Percentiles rank a stretch among this genome's conserved stretches.
These are phyloP conservation scores for Sugiyamaella grinbergsii DNA, from an alignment of 1,139 yeast genomes.

Conservation along the genomic window DNA sequence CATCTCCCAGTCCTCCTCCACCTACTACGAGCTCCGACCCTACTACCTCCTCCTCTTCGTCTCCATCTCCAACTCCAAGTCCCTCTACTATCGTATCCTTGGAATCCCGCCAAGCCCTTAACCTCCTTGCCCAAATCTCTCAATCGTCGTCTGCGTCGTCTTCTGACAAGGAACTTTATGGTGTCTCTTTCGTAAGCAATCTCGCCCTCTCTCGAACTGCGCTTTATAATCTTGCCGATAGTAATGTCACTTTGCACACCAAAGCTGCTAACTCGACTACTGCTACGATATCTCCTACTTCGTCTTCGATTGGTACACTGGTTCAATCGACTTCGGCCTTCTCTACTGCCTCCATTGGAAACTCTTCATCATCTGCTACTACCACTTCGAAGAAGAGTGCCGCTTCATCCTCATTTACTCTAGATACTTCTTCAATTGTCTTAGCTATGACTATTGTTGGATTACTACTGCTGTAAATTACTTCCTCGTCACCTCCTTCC, in stretches of 20 bases:
- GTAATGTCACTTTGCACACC: constrained; percentile 11
- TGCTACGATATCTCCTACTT: neutral
- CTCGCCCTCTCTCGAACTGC: constrained; percentile 32
- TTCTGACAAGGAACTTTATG: constrained; percentile 17
- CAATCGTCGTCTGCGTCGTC: constrained; percentile 6
- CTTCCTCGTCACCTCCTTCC: neutral
- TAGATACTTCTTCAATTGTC: constrained; percentile 1
- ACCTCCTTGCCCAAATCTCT: constrained; percentile 13
- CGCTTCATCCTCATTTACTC: neutral
- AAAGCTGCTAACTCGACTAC: neutral
- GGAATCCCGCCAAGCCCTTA: constrained; percentile 24
- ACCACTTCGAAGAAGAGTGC: constrained; percentile 7
- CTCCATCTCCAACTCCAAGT: constrained; percentile 25
- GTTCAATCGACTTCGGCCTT: constrained; percentile 8
- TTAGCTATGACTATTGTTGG: neutral
- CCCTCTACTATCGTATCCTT: constrained; percentile 27
- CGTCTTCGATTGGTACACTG: constrained; percentile 7
- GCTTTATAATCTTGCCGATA: constrained; percentile 32
- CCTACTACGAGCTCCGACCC: constrained; percentile 23
- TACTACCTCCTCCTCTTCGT: constrained; percentile 26
- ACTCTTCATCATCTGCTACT: constrained; percentile 20
- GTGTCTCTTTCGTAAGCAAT: constrained; percentile 29
- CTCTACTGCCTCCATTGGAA: constrained; percentile 23
- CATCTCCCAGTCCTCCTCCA: constrained; percentile 22
- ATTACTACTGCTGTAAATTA: neutral